Conservation (phyloP, 1,284 basidiomycete species). For the Cyathus olla region DNA sequence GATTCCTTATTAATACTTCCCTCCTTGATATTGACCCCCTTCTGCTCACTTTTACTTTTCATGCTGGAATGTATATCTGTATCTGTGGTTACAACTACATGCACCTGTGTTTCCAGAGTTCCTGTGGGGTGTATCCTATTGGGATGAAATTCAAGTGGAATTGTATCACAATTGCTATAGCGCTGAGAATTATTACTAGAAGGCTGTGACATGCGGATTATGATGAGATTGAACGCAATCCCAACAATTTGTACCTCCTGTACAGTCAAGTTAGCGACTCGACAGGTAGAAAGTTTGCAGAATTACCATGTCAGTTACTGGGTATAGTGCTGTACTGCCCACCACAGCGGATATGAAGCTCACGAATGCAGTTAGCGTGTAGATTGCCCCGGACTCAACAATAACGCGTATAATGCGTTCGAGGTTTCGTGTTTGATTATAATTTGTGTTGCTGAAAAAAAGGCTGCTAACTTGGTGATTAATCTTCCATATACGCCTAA, state of each 20-base stretch:
- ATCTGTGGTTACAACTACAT: too few species aligned
- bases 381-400: slow-evolving; percentile 29
- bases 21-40: too few species aligned
- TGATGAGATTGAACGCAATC: slow-evolving; percentile 36
- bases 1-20: too few species aligned
- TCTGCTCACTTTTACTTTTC: too few species aligned
- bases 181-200: too few species aligned
- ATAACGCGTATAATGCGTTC: slow-evolving; percentile 24
- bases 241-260: slow-evolving; percentile 27
- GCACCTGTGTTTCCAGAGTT: too few species aligned
- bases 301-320: slow-evolving; percentile 5
- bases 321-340: slow-evolving; percentile 6
- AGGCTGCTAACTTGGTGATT: background rate
- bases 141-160: too few species aligned
- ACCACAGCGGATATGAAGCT: slow-evolving; percentile 9
- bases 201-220: slow-evolving; percentile 19
- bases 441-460: slow-evolving; percentile 1
- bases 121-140: too few species aligned
- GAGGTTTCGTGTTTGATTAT: slow-evolving; percentile 9
- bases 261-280: background rate
- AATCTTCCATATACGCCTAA: slow-evolving; percentile 20
- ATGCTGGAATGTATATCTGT: too few species aligned
- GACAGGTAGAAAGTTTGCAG: background rate
- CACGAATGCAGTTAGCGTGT: slow-evolving; percentile 6
- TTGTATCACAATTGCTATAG: too few species aligned